Conservation (phyloP, 1,284 basidiomycete species). For the Pyrrhoderma lamaoense region DNA sequence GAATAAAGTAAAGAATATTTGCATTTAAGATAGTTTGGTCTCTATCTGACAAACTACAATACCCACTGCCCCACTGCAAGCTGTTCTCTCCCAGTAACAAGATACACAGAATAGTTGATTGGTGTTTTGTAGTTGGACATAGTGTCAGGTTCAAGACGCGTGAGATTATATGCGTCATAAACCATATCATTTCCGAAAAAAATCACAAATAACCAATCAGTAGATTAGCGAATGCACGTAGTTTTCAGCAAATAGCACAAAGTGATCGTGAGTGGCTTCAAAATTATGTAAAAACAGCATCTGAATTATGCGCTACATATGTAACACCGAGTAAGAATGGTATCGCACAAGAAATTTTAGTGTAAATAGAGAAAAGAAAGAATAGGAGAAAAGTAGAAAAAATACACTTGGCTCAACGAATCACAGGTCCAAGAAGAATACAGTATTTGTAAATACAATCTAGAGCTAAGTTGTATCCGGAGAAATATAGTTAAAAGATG, state of each 20-base stretch:
- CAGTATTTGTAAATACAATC: conserved; percentile 8
- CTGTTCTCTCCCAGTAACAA: conserved; percentile 80
- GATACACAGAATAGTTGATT: conserved; percentile 71
- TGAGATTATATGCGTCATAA: too few relatives aligned
- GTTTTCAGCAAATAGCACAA: too few relatives aligned
- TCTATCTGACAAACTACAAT: background rate
- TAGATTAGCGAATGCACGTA: too few relatives aligned
- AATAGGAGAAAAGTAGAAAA: background rate
- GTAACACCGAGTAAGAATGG: background rate
- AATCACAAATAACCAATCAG: too few relatives aligned
- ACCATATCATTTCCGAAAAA: too few relatives aligned
- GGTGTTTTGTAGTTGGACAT: background rate
- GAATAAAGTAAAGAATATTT: too few relatives aligned
- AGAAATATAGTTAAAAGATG: background rate
- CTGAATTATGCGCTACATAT: too few relatives aligned
- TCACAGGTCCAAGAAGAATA: conserved; percentile 1
- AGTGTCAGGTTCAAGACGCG: too few relatives aligned
- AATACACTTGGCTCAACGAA: conserved; percentile 6
- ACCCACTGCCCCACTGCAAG: conserved; percentile 72
- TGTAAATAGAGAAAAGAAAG: background rate
- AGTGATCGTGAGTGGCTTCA: too few relatives aligned
- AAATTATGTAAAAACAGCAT: too few relatives aligned
- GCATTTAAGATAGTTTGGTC: too few relatives aligned
- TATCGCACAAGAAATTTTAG: conserved; percentile 4
- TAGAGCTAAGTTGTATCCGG: conserved; percentile 1